Base-by-base conservation (phyloP, 768 basidiomycete genomes). In the Sarcomyxa edulis region DNA sequence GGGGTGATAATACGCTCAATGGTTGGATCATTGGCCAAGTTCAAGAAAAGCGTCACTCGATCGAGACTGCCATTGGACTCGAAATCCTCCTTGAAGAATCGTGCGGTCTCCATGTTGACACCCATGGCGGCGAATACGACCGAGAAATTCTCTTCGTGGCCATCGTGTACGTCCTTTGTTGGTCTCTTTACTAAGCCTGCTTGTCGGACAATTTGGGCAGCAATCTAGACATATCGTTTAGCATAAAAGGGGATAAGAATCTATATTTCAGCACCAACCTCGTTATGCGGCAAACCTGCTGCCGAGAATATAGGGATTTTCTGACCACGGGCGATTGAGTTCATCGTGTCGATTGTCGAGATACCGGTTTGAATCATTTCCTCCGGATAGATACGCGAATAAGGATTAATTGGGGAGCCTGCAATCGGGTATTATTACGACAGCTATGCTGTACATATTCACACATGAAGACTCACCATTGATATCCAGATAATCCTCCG, bases 281-380 rank as follows among this genome's bases (percentile, higher is more conserved):
- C 93, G 64, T 99, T 98, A 69, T 99, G 96, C 28, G 96, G 96
- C 33, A 99, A 72, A 74, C 96, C 94, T 41, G 96, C 92, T 32
- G 96, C 96, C 34, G 93, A 97, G 72, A 99, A 99, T 59, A 99
- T 99, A 44, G 96, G 96, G 49, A 99, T 98, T 78, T 99, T 99
- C 66, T 99, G 96, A 9, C 96, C 96, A 67, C 96, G 92, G 44
- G 96, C 96, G 58, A 99, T 99, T 42, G 95, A 95, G 68, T 99
- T 94, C 92, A 95, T 95, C 29, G 79, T 80, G 59, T 95, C 92
- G 56, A 95, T 94, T 18, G 96, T 99, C 30, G 96, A 99, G 55
- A 98, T 98, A 65, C 96, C 96, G 24, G 96, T 99, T 64, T 99
- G 96, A 48, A 99, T 98, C 96, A 99, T 99, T 68, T 99, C 96